Percentiles rank a stretch among this genome's conserved stretches.
Conservation (phyloP, 179 eudicot species). For the Spinacia oleracea region DNA sequence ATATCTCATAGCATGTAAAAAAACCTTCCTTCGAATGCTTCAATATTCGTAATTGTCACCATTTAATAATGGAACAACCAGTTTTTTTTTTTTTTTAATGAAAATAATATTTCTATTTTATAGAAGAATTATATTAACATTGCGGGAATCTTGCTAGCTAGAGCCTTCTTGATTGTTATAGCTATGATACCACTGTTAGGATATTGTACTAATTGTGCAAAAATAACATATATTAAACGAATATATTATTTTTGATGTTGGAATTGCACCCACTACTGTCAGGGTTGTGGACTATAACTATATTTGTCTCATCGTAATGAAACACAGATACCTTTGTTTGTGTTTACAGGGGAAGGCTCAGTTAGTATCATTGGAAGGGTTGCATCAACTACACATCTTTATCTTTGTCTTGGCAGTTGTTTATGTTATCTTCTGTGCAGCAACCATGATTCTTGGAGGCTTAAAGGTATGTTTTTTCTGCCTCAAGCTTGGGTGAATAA, state of each 20-base stretch:
- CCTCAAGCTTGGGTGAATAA: neutral
- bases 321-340: neutral
- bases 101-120: neutral
- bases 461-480: conserved; percentile 44
- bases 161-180: neutral
- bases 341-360: conserved; percentile 59
- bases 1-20: neutral
- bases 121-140: neutral
- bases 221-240: neutral
- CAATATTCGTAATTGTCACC: neutral
- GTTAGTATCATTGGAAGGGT: conserved; percentile 66
- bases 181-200: neutral
- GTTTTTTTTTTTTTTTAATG: neutral
- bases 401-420: conserved; percentile 78
- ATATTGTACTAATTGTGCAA: neutral
- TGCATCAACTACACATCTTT: conserved; percentile 84
- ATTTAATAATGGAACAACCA: neutral
- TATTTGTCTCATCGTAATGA: neutral
- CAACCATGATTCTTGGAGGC: conserved; percentile 71
- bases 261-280: too few relatives aligned
- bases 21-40: neutral
- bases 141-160: neutral
- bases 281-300: too few relatives aligned
- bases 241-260: too few relatives aligned
- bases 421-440: conserved; percentile 64